phyloP scores from a whole-genome alignment of 2,329 filamentous ascomycete species.

The Pleoardoris graminearum region DNA sequence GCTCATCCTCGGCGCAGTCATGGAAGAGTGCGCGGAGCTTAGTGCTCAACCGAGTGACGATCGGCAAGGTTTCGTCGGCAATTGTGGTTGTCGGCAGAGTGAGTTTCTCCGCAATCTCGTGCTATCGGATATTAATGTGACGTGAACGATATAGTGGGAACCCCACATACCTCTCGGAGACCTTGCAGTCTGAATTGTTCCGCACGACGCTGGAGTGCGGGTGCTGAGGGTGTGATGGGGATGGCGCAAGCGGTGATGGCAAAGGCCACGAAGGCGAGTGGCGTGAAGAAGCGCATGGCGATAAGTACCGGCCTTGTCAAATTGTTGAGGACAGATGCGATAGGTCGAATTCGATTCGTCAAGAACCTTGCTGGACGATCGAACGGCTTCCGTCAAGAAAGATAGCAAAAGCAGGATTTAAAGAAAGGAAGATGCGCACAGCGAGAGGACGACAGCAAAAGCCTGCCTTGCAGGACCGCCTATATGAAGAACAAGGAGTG shows the following conservation, averaged over 20 bases:
- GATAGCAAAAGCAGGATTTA: conserved; percentile 9
- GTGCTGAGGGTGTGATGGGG: conserved; percentile 42
- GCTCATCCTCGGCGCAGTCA: conserved; percentile 15
- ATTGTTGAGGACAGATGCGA: neutral
- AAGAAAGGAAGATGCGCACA: conserved; percentile 6
- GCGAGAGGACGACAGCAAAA: conserved; percentile 8
- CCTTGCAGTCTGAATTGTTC: conserved; percentile 41
- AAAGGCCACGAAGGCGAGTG: conserved; percentile 31
- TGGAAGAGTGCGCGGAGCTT: conserved; percentile 28
- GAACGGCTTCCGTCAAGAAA: conserved; percentile 19
- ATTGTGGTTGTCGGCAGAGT: conserved; percentile 23
- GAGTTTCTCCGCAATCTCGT: conserved; percentile 39
- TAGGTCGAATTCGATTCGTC: neutral
- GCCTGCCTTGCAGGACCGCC: conserved; percentile 6
- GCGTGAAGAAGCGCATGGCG: conserved; percentile 34
- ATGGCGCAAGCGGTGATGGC: conserved; percentile 30
- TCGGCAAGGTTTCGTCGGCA: conserved; percentile 14
- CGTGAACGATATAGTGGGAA: neutral
- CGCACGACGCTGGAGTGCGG: conserved; percentile 35
- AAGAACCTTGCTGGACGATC: conserved; percentile 15
- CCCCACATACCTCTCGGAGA: conserved; percentile 35
- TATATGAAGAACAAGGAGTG: conserved; percentile 11
- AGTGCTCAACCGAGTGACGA: conserved; percentile 26
- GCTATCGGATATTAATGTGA: conserved; percentile 28
- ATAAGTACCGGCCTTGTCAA: conserved; percentile 3